Percentiles rank a stretch among this genome's conserved stretches.
phyloP scores from a whole-genome alignment of 2,329 filamentous ascomycete species.

The Aspergillus ibericus region DNA sequence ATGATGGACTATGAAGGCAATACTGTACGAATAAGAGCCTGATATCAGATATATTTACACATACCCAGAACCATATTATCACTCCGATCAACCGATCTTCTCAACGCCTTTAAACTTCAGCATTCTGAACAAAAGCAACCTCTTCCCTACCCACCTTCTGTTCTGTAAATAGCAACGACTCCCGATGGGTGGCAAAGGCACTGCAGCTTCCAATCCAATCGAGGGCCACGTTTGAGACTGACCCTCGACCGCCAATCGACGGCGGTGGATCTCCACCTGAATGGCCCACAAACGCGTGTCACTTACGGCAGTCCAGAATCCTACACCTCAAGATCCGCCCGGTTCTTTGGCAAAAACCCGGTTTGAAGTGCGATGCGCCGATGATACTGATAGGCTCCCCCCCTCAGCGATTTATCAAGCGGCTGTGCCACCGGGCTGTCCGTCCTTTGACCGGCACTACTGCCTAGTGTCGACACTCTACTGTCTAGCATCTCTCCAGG shows the following conservation, averaged over 20 bases:
- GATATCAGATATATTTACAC: too few species aligned
- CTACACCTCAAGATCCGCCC: constrained; percentile 1
- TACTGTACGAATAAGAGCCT: too few species aligned
- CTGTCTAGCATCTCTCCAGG: background rate
- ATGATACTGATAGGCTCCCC: constrained; percentile 5
- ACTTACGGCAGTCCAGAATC: constrained; percentile 14
- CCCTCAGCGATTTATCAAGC: background rate
- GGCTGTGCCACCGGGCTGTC: background rate
- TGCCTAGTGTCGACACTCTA: too few species aligned
- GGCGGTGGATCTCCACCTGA: constrained; percentile 6
- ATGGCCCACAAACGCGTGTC: constrained; percentile 39
- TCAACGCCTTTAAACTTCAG: background rate
- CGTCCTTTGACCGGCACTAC: background rate
- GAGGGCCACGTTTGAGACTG: constrained; percentile 1
- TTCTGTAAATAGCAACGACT: constrained; percentile 13
- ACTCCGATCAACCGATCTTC: background rate
- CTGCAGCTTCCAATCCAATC: background rate
- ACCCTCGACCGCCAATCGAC: background rate
- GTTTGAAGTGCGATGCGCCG: background rate
- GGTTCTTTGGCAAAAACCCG: background rate
- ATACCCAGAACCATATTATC: too few species aligned
- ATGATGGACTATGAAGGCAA: too few species aligned
- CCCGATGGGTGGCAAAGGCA: constrained; percentile 6
- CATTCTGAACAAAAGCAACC: too few species aligned
- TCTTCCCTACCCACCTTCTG: background rate